These are phyloP conservation scores for Tricladium varicosporioides DNA, from an alignment of 2,329 filamentous ascomycete species.

Conservation along the genomic window DNA sequence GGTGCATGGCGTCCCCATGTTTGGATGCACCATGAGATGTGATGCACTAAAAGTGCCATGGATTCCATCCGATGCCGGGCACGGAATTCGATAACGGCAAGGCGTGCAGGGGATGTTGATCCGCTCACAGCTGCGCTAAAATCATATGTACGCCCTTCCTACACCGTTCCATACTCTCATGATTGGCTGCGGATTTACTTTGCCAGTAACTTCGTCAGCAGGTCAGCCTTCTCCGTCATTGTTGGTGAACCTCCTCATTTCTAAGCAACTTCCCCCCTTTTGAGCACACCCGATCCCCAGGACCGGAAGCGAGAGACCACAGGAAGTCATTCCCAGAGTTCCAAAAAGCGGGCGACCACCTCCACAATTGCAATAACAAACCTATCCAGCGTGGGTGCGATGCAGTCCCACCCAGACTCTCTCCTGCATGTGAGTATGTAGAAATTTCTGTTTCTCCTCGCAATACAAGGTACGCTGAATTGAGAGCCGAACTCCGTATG, in stretches of 20 bases:
- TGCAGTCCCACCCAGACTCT: too few relatives aligned
- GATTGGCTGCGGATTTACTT: constrained; percentile 6
- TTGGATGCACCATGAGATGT: neutral
- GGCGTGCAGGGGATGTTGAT: neutral
- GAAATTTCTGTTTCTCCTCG: neutral
- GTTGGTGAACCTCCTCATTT: constrained; percentile 7
- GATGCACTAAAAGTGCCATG: neutral
- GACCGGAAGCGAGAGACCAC: neutral
- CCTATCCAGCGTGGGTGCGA: neutral
- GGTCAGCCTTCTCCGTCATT: constrained; percentile 21
- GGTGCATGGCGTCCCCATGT: neutral
- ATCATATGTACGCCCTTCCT: neutral
- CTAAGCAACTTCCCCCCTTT: neutral
- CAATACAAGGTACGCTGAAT: neutral
- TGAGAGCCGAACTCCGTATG: constrained; percentile 11
- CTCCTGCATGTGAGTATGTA: too few relatives aligned
- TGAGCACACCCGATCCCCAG: neutral
- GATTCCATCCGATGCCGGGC: constrained; percentile 1
- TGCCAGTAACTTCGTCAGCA: constrained; percentile 5
- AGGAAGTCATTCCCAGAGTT: neutral
- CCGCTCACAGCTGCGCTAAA: neutral
- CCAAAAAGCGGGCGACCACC: neutral
- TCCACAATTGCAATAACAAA: neutral
- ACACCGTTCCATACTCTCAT: neutral
- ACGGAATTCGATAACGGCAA: neutral